These are phyloP conservation scores for Cutaneotrichosporon sp. DNA, from an alignment of 1,284 basidiomycete genomes.

Conservation along the genomic window DNA sequence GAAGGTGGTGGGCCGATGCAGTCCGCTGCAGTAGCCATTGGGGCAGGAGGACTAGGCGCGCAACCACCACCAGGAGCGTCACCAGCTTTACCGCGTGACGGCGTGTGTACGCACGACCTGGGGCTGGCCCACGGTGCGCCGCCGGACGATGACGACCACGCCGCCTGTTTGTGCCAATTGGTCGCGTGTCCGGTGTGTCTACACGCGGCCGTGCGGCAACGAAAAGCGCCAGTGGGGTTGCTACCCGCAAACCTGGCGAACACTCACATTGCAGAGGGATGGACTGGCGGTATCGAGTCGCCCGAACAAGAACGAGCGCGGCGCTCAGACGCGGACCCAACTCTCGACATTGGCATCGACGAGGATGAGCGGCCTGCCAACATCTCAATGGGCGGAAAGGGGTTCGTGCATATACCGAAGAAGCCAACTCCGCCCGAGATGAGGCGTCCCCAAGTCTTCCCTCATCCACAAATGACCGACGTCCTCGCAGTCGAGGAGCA, in stretches of 20 bases:
- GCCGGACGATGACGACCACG: slow-evolving; percentile 39
- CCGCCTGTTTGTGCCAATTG: slow-evolving; percentile 45
- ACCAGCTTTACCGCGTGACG: slow-evolving; percentile 23
- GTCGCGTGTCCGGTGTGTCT: slow-evolving; percentile 44
- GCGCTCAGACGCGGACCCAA: slow-evolving; percentile 13
- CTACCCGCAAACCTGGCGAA: slow-evolving; percentile 38
- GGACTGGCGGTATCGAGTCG: slow-evolving; percentile 41
- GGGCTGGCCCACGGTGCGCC: slow-evolving; percentile 26
- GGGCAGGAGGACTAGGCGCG: slow-evolving; percentile 24
- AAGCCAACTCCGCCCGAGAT: slow-evolving; percentile 13
- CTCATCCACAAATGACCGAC: slow-evolving; percentile 54
- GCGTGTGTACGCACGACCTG: slow-evolving; percentile 27
- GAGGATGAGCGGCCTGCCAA: slow-evolving; percentile 9
- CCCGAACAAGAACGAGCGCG: slow-evolving; percentile 33
- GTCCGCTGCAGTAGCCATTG: slow-evolving; percentile 23
- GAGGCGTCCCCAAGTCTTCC: slow-evolving; percentile 35
- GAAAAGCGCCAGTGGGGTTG: slow-evolving; percentile 39
- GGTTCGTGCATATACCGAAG: slow-evolving; percentile 42
- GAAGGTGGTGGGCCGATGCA: slow-evolving; percentile 22
- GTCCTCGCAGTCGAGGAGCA: slow-evolving; percentile 53
- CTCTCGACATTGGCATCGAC: slow-evolving; percentile 12
- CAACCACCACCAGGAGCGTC: slow-evolving; percentile 20
- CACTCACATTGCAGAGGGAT: slow-evolving; percentile 31
- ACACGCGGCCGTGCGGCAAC: slow-evolving; percentile 28
- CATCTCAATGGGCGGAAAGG: slow-evolving; percentile 37